Evolutionary conservation across 139 green algal species (phyloP), one percentile per base, ranked within the genome.

Genomic region (Bryopsis sp.): DNA sequence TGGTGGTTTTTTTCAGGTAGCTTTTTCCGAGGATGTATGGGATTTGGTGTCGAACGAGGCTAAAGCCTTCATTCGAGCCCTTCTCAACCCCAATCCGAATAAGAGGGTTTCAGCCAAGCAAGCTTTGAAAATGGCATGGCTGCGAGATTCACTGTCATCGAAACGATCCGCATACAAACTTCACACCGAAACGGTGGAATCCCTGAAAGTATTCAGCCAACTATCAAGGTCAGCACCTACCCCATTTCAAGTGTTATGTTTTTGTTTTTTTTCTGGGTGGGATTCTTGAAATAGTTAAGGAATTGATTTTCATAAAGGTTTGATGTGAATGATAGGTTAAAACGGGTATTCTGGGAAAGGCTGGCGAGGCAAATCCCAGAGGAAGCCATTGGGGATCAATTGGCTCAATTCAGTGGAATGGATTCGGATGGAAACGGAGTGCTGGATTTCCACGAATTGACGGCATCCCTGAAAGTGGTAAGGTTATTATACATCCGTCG

Each of bases 401-500:
- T 39, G 33, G 15, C 11, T 26, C 32, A 48, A 26, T 67, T 67
- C 59, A 8, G 33, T 6, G 7, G 43, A 26, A 8, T 67, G 6
- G 59, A 67, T 47, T 15, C 33, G 7, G 33, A 67, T 26, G 43
- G 43, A 11, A 67, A 67, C 33, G 59, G 59, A 26, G 33, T 32
- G 43, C 28, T 67, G 22, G 59, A 67, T 47, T 32, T 48, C 31
- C 11, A 47, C 7, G 59, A 67, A 47, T 26, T 67, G 31, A 46
- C 5, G 59, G n/a, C 35, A 7, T 26, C 59, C 5, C n/a, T 67
- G 7, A 29, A 39, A 7, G 43, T 47, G 33, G 54, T 63, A 19
- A 11, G 43, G 43, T n/a, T n/a, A n/a, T n/a, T n/a, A n/a, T n/a
- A n/a, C n/a, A n/a, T n/a, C n/a, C n/a, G n/a, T n/a, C n/a, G n/a